Evolutionary conservation across 2,329 filamentous ascomycete species (phyloP), one percentile per base, ranked within the genome.

Genomic region (Aureobasidium leucospermi): DNA sequence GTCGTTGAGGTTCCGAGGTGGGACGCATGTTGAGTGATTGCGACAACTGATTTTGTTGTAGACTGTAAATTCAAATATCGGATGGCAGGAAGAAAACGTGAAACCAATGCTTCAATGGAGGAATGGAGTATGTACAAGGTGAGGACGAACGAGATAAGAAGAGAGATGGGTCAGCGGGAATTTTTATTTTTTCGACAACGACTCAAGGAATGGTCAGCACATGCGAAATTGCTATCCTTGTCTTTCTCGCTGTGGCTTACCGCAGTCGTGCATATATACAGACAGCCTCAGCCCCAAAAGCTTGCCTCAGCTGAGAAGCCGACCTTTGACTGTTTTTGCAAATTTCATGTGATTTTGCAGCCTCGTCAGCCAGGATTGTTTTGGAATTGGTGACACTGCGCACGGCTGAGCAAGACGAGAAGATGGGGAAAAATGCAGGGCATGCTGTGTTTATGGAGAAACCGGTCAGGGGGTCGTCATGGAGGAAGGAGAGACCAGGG

Each of bases 191-290:
- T 28, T 34, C 52, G 13, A 15, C 23, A 28, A 2, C 15, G 41
- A 45, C 28, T 45, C 28, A 1, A n/a, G 3, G 23, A 19, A n/a
- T 4, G 34, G 49, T 49, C 34, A 49, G 45, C 36, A 41, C 45
- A 49, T 49, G 55, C 34, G 29, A 43, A 23, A 48, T 23, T 19
- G 45, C 23, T 42, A 15, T 34, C 38, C 32, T 58, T 15, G 28
- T 11, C 23, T 15, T 19, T 9, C 16, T 53, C 23, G 49, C 43
- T 58, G 55, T 49, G 28, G 55, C 55, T 58, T 58, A 42, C 55
- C 45, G 55, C 55, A 58, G 45, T 34, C 42, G 16, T 46, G 42
- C 53, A 46, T 57, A 47, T 47, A 47, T 15, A 57, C 32, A 57
- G 36, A n/a, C 23, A 42, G 55, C 45, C 55, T 49, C 45, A 58